Conservation (phyloP, 768 basidiomycete genomes). For the Pholiota microspora region DNA sequence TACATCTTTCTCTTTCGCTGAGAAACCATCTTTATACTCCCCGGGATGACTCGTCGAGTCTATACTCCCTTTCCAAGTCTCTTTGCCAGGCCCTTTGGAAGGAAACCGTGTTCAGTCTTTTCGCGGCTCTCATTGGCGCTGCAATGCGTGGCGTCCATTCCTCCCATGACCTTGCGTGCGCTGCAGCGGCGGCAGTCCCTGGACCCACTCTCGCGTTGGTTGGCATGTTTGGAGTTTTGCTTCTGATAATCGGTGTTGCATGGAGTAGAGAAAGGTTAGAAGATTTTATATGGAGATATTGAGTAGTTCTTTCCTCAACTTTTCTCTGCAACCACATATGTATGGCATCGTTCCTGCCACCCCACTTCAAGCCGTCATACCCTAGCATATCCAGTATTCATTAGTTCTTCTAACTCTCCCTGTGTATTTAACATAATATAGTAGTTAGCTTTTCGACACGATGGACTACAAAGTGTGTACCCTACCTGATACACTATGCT, state of each 20-base stretch:
- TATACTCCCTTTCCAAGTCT: neutral
- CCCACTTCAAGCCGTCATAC: neutral
- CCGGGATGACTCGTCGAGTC: neutral
- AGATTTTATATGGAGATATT: slow-evolving; percentile 10
- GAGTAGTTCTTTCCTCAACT: neutral
- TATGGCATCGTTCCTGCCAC: neutral
- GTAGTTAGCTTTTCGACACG: too few species aligned
- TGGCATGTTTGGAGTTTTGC: slow-evolving; percentile 14
- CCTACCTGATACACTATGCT: too few species aligned
- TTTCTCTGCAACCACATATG: neutral
- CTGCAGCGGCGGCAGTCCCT: slow-evolving; percentile 18
- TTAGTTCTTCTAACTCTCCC: too few species aligned
- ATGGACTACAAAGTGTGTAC: too few species aligned
- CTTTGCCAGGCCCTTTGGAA: slow-evolving; percentile 16
- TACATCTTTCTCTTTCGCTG: slow-evolving; percentile 16
- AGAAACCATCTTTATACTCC: neutral
- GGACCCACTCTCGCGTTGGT: slow-evolving; percentile 21
- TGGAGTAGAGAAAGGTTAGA: slow-evolving; percentile 14
- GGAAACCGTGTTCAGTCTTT: slow-evolving; percentile 22
- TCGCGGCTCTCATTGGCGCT: slow-evolving; percentile 21
- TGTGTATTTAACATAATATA: too few species aligned
- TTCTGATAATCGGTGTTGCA: slow-evolving; percentile 9
- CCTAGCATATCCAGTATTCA: neutral
- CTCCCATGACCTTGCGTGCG: slow-evolving; percentile 5
- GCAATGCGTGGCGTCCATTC: slow-evolving; percentile 7